Evolutionary conservation across 345 rosid species (phyloP).

Genomic region (Hirschfeldia incana): DNA sequence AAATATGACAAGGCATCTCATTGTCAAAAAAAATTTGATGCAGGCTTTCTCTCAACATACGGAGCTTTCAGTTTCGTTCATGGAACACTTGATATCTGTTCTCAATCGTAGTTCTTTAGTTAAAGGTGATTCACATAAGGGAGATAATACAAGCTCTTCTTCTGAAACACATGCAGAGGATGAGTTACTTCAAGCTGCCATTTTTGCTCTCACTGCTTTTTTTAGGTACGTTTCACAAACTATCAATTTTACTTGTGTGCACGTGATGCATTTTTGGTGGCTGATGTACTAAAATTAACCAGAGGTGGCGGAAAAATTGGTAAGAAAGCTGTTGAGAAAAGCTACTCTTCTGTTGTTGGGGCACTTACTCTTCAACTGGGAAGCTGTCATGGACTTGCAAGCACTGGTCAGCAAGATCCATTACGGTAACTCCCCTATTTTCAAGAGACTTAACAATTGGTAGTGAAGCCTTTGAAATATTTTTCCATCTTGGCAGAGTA

Average conservation of each 20-base stretch:
- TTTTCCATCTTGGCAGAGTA: slow-evolving; percentile 56
- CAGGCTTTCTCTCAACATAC: slow-evolving; percentile 89
- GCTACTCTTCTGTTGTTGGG: slow-evolving; percentile 81
- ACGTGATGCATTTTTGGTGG: slow-evolving; percentile 25
- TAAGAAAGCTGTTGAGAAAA: slow-evolving; percentile 87
- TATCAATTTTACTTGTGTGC: neutral
- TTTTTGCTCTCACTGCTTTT: slow-evolving; percentile 86
- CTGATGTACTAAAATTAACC: slow-evolving; percentile 33
- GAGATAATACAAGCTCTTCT: slow-evolving; percentile 48
- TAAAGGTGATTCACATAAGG: slow-evolving; percentile 63
- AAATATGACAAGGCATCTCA: neutral
- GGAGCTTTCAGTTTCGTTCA: slow-evolving; percentile 66
- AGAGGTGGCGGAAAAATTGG: slow-evolving; percentile 98
- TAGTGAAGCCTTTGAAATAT: slow-evolving; percentile 5
- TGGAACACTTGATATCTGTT: slow-evolving; percentile 76
- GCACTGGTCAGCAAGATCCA: slow-evolving; percentile 82
- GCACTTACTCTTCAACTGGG: slow-evolving; percentile 89
- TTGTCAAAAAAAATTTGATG: slow-evolving; percentile 29
- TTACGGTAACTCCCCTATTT: slow-evolving; percentile 56
- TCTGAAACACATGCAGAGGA: slow-evolving; percentile 58
- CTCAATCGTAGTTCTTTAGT: slow-evolving; percentile 61
- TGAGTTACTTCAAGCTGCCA: slow-evolving; percentile 79
- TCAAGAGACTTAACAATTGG: slow-evolving; percentile 6
- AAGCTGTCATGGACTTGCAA: slow-evolving; percentile 85
- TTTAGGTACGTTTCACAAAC: slow-evolving; percentile 55